Evolutionary conservation across 2,329 filamentous ascomycete species (phyloP), one percentile per base, ranked within the genome.

Genomic region (Venturiaceae sp.): DNA sequence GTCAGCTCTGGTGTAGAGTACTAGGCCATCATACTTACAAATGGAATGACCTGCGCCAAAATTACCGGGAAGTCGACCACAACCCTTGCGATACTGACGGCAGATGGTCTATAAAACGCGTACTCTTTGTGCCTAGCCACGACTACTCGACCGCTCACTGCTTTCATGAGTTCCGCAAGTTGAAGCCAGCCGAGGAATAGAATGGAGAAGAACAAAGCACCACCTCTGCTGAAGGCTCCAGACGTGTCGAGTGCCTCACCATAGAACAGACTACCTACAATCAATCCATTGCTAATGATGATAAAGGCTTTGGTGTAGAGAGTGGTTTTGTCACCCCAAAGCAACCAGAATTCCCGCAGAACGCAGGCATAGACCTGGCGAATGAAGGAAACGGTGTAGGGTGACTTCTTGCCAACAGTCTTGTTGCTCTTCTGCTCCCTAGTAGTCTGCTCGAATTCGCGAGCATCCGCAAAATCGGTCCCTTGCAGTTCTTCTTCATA

Each of bases 271-370:
- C 33, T 46, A 4, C 60, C 59, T 9, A 57, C 30, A 23, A 61
- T 61, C 23, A 60, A 41, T 5, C 46, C 32, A 13, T 54, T 53
- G 19, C 30, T 50, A 28, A 92, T 72, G 65, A 91, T 88, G 67
- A 90, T 90, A 71, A 90, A 87, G 60, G 87, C 79, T 64, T 92
- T 94, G 41, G 88, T 92, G 69, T 84, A 86, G 1, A 94, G 77
- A 0, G 87, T 86, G 0, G 84, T 84, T 60, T 80, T 85, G 71
- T 95, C 88, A 39, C 88, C 88, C 67, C 82, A 81, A 30, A 91
- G 81, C 32, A 95, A 80, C 86, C 88, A 91, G 60, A 90, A 85
- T 70, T 94, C 88, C 44, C 90, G 81, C 63, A 83, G 78, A 0
- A 86, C 87, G 61, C 74, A 86, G 77, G 83, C 83, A 30, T 81